Evolutionary conservation across 495 filamentous ascomycete species (phyloP), one percentile per base, ranked within the genome.

Genomic region (Tuber borchii): DNA sequence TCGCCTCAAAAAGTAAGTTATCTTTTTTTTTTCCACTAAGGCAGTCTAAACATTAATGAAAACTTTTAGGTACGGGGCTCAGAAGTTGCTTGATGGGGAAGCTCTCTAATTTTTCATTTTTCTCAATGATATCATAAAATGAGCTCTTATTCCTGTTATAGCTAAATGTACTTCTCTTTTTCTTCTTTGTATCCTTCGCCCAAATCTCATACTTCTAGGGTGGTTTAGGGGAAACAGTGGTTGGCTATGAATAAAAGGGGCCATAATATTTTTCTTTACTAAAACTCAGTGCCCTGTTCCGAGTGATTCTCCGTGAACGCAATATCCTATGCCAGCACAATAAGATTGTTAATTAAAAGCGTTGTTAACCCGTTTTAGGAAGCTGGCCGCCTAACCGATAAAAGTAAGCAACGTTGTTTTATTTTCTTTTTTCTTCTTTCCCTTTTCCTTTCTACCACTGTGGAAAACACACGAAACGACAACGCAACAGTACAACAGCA

Each of bases 1-100:
- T 84, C 89, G 94, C 74, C 87, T 97, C 73, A 93, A 95, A 90
- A 97, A 97, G 88, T 97, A 77, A 73, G 70, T 48, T 46, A 37
- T 48, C 10, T 14, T 43, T 1, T 45, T 46, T 44, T 31, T 5
- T 61, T 1, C 19, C 26, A 9, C 73, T 56, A 44, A 10, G 22
- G 12, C n/a, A 65, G 12, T 19, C 26, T 2, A 16, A 34, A 34
- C 14, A 65, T 26, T 65, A 65, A 65, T 65, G 56, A 19, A 61
- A 34, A 34, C 0, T 1, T 19, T 4, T 65, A 65, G 56, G 26
- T 65, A 65, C 5, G 56, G 56, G 4, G 14, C 56, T 17, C 56
- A 65, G 26, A 65, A 65, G 26, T 34, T 65, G 56, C 56, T 31
- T 8, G 31, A 65, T 34, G 56, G 56, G 26, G 56, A 65, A 34